Evolutionary conservation across 2,329 filamentous ascomycete species (phyloP).

Genomic region (Fusarium metavorans): DNA sequence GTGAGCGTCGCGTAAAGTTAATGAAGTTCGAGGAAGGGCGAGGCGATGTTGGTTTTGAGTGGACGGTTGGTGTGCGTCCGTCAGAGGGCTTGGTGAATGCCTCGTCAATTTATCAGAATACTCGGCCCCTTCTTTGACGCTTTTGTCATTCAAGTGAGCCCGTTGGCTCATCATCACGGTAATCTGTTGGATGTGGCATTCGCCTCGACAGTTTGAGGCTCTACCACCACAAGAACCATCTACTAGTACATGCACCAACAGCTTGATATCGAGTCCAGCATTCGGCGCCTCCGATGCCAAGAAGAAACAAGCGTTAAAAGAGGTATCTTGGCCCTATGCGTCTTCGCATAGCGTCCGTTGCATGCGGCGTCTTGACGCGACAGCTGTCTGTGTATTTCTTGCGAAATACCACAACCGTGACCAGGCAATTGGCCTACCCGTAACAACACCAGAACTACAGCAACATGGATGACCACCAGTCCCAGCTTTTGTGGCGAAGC

Average conservation of each 20-base stretch:
- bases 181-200: not conserved
- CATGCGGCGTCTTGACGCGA: not conserved
- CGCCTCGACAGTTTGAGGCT: not conserved
- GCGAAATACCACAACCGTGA: not conserved
- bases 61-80: too few species aligned
- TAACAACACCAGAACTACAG: slow-evolving; percentile 2
- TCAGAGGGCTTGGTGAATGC: too few species aligned
- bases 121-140: not conserved
- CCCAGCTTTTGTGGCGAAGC: slow-evolving; percentile 36
- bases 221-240: not conserved
- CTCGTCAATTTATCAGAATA: not conserved
- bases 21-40: too few species aligned
- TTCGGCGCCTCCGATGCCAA: not conserved
- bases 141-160: not conserved
- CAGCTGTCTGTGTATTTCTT: not conserved
- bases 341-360: not conserved
- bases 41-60: too few species aligned
- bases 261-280: not conserved
- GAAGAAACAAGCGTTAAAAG: not conserved
- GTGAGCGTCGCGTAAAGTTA: too few species aligned
- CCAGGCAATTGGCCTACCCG: not conserved
- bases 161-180: not conserved
- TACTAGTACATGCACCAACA: not conserved
- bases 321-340: not conserved
- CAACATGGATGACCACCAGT: slow-evolving; percentile 8